phyloP scores from a whole-genome alignment of 2,329 filamentous ascomycete genomes.

The Phialophora tarda region DNA sequence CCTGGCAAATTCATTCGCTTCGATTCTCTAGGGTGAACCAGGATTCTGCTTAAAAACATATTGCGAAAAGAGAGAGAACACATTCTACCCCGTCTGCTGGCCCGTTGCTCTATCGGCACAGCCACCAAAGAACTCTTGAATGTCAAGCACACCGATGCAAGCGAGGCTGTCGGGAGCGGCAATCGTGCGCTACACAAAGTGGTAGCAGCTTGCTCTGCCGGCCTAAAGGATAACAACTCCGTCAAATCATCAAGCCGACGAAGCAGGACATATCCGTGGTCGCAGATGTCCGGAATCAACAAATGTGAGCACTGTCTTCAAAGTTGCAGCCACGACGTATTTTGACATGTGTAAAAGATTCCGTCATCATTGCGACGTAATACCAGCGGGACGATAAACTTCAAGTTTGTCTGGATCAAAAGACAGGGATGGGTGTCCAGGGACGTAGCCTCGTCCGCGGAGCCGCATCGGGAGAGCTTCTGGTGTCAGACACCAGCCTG shows the following conservation, averaged over 20 bases:
- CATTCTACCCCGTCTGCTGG: not conserved
- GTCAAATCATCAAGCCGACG: not conserved
- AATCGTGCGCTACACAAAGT: not conserved
- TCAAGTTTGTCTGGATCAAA: not conserved
- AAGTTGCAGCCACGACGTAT: not conserved
- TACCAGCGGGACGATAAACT: not conserved
- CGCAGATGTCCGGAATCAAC: not conserved
- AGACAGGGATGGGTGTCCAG: not conserved
- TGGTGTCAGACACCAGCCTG: conserved; percentile 42
- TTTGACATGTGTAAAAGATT: not conserved
- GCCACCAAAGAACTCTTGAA: not conserved
- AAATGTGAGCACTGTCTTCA: not conserved
- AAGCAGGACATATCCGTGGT: conserved; percentile 1
- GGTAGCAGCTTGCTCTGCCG: not conserved
- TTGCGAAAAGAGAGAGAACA: not conserved
- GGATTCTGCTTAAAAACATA: not conserved
- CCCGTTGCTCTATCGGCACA: not conserved
- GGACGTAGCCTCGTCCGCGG: conserved; percentile 22
- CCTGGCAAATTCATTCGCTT: not conserved
- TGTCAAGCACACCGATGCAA: not conserved
- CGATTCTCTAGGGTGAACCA: not conserved
- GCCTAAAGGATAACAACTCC: not conserved
- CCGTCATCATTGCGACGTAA: not conserved
- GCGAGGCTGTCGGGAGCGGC: not conserved
- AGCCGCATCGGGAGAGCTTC: conserved; percentile 41